Percentiles rank a stretch among this genome's conserved stretches.
Conservation (phyloP, 192 early-diverging fungal genomes). For the Backusella luteola region DNA sequence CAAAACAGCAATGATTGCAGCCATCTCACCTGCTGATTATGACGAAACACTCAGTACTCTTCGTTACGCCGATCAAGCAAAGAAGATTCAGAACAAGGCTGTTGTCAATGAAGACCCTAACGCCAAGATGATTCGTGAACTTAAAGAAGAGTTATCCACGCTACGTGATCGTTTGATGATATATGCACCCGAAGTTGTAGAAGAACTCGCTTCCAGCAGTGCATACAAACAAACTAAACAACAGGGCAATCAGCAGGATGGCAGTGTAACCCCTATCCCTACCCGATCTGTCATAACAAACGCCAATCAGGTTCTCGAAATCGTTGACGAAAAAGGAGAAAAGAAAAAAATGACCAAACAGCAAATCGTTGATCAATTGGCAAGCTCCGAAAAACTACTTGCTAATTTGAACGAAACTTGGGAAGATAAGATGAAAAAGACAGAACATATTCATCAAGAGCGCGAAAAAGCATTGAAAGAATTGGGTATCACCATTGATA, state of each 20-base stretch:
- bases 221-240: not conserved
- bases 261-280: slow-evolving; percentile 11
- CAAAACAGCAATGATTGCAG: slow-evolving; percentile 79
- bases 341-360: slow-evolving; percentile 46
- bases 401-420: slow-evolving; percentile 81
- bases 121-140: slow-evolving; percentile 73
- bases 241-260: not conserved
- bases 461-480: slow-evolving; percentile 76
- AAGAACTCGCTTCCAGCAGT: slow-evolving; percentile 22
- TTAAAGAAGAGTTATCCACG: slow-evolving; percentile 75
- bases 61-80: slow-evolving; percentile 89
- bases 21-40: slow-evolving; percentile 74
- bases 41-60: slow-evolving; percentile 83
- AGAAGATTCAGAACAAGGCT: slow-evolving; percentile 88
- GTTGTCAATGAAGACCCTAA: slow-evolving; percentile 89
- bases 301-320: slow-evolving; percentile 33
- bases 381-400: slow-evolving; percentile 84
- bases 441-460: slow-evolving; percentile 68
- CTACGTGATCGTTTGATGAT: slow-evolving; percentile 58
- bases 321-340: slow-evolving; percentile 44
- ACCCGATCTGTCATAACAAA: slow-evolving; percentile 2
- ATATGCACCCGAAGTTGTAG: slow-evolving; percentile 37
- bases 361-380: slow-evolving; percentile 74
- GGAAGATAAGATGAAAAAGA: slow-evolving; percentile 78
- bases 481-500: slow-evolving; percentile 74